Conservation (phyloP, 805 yeast genomes). For the Jamesozyma hellenica region DNA sequence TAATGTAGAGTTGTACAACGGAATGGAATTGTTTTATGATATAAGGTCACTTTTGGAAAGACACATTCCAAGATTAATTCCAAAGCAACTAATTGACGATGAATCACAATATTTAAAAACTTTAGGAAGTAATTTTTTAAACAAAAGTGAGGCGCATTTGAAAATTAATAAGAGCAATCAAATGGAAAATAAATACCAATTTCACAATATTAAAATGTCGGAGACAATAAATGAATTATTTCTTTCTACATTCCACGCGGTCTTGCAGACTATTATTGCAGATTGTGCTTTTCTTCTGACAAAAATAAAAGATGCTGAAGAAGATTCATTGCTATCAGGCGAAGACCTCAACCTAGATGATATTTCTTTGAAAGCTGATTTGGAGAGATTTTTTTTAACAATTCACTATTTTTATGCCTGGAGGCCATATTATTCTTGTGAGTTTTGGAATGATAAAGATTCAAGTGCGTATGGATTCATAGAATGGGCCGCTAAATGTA, state of each 20-base stretch:
- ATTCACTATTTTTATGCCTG: slow-evolving; percentile 57
- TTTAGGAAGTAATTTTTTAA: not conserved
- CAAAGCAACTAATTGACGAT: slow-evolving; percentile 43
- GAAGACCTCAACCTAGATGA: slow-evolving; percentile 49
- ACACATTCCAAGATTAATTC: slow-evolving; percentile 48
- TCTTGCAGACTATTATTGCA: slow-evolving; percentile 46
- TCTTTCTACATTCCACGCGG: slow-evolving; percentile 37
- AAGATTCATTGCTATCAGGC: slow-evolving; percentile 54
- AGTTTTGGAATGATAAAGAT: slow-evolving; percentile 61
- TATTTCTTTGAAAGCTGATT: slow-evolving; percentile 64
- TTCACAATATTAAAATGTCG: slow-evolving; percentile 14
- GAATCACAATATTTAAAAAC: not conserved
- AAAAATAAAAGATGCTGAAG: slow-evolving; percentile 61
- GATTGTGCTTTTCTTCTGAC: slow-evolving; percentile 60
- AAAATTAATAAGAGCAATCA: not conserved
- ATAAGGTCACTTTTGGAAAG: slow-evolving; percentile 56
- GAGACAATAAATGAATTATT: slow-evolving; percentile 25
- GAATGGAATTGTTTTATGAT: slow-evolving; percentile 47
- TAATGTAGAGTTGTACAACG: slow-evolving; percentile 29
- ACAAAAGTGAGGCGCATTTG: not conserved
- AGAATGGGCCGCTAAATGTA: slow-evolving; percentile 78
- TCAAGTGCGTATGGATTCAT: slow-evolving; percentile 69
- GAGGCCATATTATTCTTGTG: slow-evolving; percentile 46
- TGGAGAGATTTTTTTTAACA: slow-evolving; percentile 78
- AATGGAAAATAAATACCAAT: slow-evolving; percentile 2